Base-by-base conservation (phyloP, 768 basidiomycete genomes). In the Kwoniella heveanensis region DNA sequence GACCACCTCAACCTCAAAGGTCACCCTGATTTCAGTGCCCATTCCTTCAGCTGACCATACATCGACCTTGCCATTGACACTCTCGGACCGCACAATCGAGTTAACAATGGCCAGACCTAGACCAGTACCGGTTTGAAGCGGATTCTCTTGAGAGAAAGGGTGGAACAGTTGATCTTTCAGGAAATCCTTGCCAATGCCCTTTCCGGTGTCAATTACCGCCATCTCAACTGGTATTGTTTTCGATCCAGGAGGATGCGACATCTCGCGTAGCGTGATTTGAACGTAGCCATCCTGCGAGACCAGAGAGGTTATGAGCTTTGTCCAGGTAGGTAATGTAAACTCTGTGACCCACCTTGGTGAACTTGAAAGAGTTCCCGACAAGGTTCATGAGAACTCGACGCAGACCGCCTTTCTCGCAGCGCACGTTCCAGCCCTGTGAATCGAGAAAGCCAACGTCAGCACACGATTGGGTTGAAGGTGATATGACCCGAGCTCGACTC, bases 141-240 rank as follows among this genome's bases (percentile, higher is more conserved):
- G 92, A 69, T 95, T 94, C 80, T 96, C 94, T 82, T 97, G 94
- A 0, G 92, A 92, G 81, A 97, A 97, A 0, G 94, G 94, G 70
- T 95, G 94, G 82, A 96, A 97, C 5, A 97, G 83, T 81, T 94
- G 91, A 71, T 96, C 92, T 85, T 92, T 91, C 63, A 95, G 82
- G 80, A 97, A 97, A 63, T 90, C 88, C 70, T 90, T 90, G 75
- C 90, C 92, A 66, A 97, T 97, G 24, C 93, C 93, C 86, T 94
- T 97, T 53, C 93, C 93, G 2, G 91, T 91, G 77, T 97, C 93
- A 55, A 86, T 83, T 7, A 97, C 92, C 25, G 86, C 84, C 56
- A 97, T 83, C 75, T 96, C 92, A 51, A 95, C 83, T 73, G 85
- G 90, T 55, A 90, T 84, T 63, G 84, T 86, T 56, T 85, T 57